Percentiles rank a stretch among this genome's conserved stretches.
These are phyloP conservation scores for Annulohypoxylon truncatum DNA, from an alignment of 2,329 filamentous ascomycete genomes.

Conservation along the genomic window DNA sequence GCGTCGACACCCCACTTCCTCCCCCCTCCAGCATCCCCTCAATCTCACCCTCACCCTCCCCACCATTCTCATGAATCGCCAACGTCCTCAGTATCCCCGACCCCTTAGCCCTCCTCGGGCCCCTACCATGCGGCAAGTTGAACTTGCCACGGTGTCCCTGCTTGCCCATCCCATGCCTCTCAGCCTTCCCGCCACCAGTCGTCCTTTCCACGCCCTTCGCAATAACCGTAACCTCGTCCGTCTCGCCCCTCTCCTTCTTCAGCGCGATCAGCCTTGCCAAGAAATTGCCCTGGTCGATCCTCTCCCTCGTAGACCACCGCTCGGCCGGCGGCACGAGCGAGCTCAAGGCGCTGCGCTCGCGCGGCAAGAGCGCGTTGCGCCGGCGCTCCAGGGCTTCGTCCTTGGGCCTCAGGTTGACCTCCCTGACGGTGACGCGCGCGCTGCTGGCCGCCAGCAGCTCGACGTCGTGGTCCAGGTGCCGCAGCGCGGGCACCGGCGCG, in stretches of 20 bases:
- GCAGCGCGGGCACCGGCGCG: slow-evolving; percentile 58
- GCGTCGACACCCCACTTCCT: slow-evolving; percentile 34
- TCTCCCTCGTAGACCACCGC: slow-evolving; percentile 60
- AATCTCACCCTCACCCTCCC: slow-evolving; percentile 7
- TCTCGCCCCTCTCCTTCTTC: slow-evolving; percentile 73
- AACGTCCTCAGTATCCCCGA: slow-evolving; percentile 17
- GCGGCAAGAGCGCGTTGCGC: slow-evolving; percentile 33
- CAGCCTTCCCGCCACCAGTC: not conserved
- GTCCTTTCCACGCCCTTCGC: slow-evolving; percentile 36
- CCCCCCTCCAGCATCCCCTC: slow-evolving; percentile 4
- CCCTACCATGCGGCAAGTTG: slow-evolving; percentile 25
- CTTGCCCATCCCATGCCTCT: slow-evolving; percentile 3
- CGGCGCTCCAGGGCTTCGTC: slow-evolving; percentile 38
- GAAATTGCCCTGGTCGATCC: slow-evolving; percentile 59
- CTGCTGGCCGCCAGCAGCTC: slow-evolving; percentile 79
- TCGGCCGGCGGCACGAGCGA: slow-evolving; percentile 59
- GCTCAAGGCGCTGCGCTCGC: slow-evolving; percentile 50
- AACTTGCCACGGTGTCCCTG: slow-evolving; percentile 30
- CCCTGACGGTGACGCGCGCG: slow-evolving; percentile 75
- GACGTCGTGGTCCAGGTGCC: slow-evolving; percentile 67
- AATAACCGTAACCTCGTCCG: slow-evolving; percentile 70
- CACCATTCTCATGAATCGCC: slow-evolving; percentile 18
- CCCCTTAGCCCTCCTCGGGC: slow-evolving; percentile 3
- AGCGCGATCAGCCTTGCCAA: slow-evolving; percentile 73
- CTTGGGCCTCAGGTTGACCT: slow-evolving; percentile 68